Evolutionary conservation across 768 basidiomycete genomes (phyloP), one percentile per base, ranked within the genome.

Genomic region (Macrolepiota albuminosa): DNA sequence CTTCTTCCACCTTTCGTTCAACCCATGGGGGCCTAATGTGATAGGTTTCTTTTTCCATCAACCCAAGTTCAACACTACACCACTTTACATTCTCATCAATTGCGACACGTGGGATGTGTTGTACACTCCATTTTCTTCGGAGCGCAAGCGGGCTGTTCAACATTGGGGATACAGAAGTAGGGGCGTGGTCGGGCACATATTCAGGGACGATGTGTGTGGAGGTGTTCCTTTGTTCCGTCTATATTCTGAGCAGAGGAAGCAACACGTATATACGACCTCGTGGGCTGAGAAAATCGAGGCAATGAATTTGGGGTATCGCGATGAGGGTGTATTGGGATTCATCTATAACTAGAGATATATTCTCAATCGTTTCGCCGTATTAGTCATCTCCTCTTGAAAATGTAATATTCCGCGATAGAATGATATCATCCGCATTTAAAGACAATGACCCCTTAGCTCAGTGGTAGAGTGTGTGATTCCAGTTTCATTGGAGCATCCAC

Each of bases 401-500:
- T 18, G 3, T 18, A 16, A 40, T 16, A 40, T 6, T 21, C 21
- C 21, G 21, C 21, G 1, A 21, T 21, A 21, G 21, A 21, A 21
- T 21, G 21, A 21, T 21, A 21, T 21, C 21, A 21, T 21, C 21
- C 21, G 21, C 21, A 21, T 21, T 21, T 21, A 21, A 21, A 21
- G 21, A 6, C 24, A 47, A 48, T 16, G 65, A 66, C 61, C 67
- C 64, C 65, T 61, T 69, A 62, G 68, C 67, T 66, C 67, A 69
- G 68, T 61, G 68, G 67, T 34, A 70, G 66, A 57, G 56, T 57
- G 56, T 57, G 56, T 57, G 56, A 57, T 57, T 57, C 69, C 67
- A 70, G 70, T 43, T 10, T 9, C 0, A 26, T 10, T 67, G 62
- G 68, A 63, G 49, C 0, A 61, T 76, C 75, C 73, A 72, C 70